Base-by-base conservation (phyloP, 345 rosid species). In the Toxicodendron radicans region DNA sequence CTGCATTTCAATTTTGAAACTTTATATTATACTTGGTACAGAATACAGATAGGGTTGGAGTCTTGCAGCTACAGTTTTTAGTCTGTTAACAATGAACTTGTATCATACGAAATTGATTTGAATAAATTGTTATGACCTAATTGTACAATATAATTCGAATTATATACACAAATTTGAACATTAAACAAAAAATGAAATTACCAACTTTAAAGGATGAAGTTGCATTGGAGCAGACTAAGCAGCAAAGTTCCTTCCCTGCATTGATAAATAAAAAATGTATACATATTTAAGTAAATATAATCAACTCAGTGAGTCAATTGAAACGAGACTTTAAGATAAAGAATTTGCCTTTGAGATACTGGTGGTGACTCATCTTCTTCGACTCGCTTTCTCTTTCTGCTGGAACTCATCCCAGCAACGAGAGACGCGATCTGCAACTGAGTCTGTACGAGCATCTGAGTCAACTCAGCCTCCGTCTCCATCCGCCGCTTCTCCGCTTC, bases 381-480 rank as follows among this genome's bases (percentile, higher is more conserved):
- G 24, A 3, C 74, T 20, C 87, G 84, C 79, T 88, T 90, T 83
- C 91, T 79, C 79, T 88, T 86, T 66, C 86, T 81, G 58, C 64
- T 48, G 6, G 56, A 24, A 41, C 60, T 73, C 35, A 65, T 72
- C 16, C 78, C 60, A 0, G 80, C 82, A 20, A 77, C 75, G 53
- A 72, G 52, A 49, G 83, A 76, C 3, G 89, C 80, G 35, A 85
- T 78, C 79, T 83, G 91, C 80, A 85, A 38, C 61, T 82, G 88
- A 79, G 91, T 81, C 70, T 80, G 86, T 62, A 80, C 24, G 78
- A 85, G 60, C 84, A 85, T 81, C 70, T 68, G 87, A 79, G 90
- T 87, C 87, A 83, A 70, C 73, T 85, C 90, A 3, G 75, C 69
- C 76, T 88, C 91, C 64, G 75, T n/a, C 54, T 90, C 89, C 66